Conservation (phyloP, 2,329 filamentous ascomycete species). For the Fusarium xyrophilum region DNA sequence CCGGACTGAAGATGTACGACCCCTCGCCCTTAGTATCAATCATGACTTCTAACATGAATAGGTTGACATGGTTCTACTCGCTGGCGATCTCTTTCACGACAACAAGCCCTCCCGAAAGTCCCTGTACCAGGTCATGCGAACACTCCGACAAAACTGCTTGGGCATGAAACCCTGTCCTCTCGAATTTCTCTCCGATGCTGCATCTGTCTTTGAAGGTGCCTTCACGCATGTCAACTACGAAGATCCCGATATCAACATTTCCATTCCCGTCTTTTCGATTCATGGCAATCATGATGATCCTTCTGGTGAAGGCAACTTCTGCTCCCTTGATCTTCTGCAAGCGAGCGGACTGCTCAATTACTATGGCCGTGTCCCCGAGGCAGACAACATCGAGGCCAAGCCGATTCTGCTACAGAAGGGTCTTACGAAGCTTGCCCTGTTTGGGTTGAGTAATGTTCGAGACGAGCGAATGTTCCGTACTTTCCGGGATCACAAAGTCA, state of each 20-base stretch:
- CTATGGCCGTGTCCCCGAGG: constrained; percentile 89
- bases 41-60: constrained; percentile 37
- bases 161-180: constrained; percentile 96
- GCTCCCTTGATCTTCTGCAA: constrained; percentile 89
- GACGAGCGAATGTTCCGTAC: constrained; percentile 95
- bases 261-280: constrained; percentile 97
- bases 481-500: constrained; percentile 91
- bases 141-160: constrained; percentile 88
- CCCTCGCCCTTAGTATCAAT: rapidly evolving
- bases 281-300: constrained; percentile 99
- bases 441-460: constrained; percentile 93
- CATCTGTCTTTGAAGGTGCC: constrained; percentile 85
- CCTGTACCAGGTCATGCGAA: constrained; percentile 97
- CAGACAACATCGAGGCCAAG: constrained; percentile 94
- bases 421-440: constrained; percentile 87
- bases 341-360: constrained; percentile 94
- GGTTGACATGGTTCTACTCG: constrained; percentile 96
- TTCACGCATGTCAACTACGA: constrained; percentile 98
- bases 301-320: constrained; percentile 91
- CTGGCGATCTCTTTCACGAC: constrained; percentile 95
- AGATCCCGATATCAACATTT: constrained; percentile 94
- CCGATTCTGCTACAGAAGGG: constrained; percentile 94
- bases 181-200: constrained; percentile 92
- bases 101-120: constrained; percentile 96
- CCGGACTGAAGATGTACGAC: constrained; percentile 74